phyloP scores from a whole-genome alignment of 2,329 filamentous ascomycete genomes.

The Purpureocillium takamizusanense region DNA sequence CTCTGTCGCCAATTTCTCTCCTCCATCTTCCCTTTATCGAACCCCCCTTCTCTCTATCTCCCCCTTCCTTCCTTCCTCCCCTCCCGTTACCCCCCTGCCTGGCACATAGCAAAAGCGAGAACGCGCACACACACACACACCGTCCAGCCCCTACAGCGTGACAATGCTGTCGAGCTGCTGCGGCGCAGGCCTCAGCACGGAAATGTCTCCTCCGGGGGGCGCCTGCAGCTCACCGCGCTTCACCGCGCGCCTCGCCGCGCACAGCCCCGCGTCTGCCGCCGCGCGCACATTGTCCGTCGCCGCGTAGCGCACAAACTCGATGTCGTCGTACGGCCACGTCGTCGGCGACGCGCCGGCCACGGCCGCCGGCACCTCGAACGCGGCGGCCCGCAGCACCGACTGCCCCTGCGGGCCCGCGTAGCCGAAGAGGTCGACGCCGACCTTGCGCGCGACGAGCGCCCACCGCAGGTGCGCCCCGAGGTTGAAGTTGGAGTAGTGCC shows the following conservation, averaged over 20 bases:
- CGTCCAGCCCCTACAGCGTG: slow-evolving; percentile 6
- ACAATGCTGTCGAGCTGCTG: slow-evolving; percentile 16
- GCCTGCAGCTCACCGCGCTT: slow-evolving; percentile 3
- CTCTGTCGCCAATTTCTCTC: no score
- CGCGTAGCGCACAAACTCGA: slow-evolving; percentile 12
- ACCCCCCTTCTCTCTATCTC: no score
- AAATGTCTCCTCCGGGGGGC: slow-evolving; percentile 15
- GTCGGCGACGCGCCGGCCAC: slow-evolving; percentile 2
- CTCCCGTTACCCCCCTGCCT: no score
- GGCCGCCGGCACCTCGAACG: slow-evolving; percentile 15
- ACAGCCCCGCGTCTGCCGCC: slow-evolving; percentile 13
- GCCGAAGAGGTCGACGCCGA: slow-evolving; percentile 12
- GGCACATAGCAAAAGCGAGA: no score
- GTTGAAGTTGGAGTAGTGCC: slow-evolving; percentile 18
- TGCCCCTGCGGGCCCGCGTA: slow-evolving; percentile 13
- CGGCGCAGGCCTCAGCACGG: slow-evolving; percentile 14
- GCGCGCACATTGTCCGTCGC: slow-evolving; percentile 15
- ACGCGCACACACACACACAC: no score
- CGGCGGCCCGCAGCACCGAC: slow-evolving; percentile 11
- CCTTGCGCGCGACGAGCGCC: slow-evolving; percentile 10
- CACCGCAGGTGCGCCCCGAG: slow-evolving; percentile 10
- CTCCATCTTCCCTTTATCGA: no score
- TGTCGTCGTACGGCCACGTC: slow-evolving; percentile 13
- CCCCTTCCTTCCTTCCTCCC: no score
- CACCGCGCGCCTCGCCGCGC: slow-evolving; percentile 6